Evolutionary conservation across 2,329 filamentous ascomycete species (phyloP), one percentile per base, ranked within the genome.

Genomic region (Alternaria dauci): DNA sequence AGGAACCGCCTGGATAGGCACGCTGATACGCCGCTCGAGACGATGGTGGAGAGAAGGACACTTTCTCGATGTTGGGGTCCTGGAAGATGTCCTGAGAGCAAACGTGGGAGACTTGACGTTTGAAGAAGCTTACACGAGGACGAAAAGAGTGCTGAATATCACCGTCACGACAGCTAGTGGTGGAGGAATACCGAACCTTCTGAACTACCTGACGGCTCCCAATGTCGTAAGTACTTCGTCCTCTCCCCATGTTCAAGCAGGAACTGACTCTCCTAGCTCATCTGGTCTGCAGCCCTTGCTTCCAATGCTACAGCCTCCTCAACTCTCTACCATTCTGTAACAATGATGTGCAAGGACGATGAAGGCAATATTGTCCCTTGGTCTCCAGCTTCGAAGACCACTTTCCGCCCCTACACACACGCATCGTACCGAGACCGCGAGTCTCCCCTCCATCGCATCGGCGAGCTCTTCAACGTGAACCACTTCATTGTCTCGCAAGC

Each of bases 401-500:
- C 87, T 52, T 91, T 91, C 74, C 86, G 84, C n/a, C 87, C 90
- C 43, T 91, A 89, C 86, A 88, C 88, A 5, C 74, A 77, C 51
- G 85, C 86, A 20, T 86, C 85, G 7, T 89, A 90, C 76, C 84
- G 85, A 42, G 89, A 91, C 63, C 87, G 87, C 42, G 89, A 88
- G 65, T 88, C 86, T 0, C 88, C 88, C 0, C 84, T 95, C 1
- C 85, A 88, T 55, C 87, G 92, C 39, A 89, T 95, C 30, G 88
- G 90, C 7, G 91, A 94, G 79, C 86, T 94, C 11, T 95, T 95
- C 84, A 96, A 96, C 75, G 92, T 96, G 54, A 96, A 97, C 75
- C 94, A 97, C 81, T 97, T 96, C 80, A 93, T 98, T 66, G 89
- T 98, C 67, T 95, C 91, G 66, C 94, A 97, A 81, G 93, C 94